Conservation (phyloP, 1,139 yeast genomes). For the Protomyces arabidopsidicola region DNA sequence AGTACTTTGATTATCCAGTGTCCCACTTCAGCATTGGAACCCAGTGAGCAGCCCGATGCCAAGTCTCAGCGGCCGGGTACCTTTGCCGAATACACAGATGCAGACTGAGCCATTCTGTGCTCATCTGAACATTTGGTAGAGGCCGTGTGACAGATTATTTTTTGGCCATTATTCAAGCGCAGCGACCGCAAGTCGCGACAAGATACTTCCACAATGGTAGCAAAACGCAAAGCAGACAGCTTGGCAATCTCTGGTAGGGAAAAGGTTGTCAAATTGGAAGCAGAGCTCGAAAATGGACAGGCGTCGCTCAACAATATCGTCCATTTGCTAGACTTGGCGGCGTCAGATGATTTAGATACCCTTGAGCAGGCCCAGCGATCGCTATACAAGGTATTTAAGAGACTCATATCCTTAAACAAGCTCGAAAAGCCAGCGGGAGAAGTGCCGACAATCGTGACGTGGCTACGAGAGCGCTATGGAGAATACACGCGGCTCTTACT, state of each 20-base stretch:
- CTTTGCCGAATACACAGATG: neutral
- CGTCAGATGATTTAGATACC: neutral
- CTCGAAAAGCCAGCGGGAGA: conserved; percentile 23
- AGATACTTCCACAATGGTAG: neutral
- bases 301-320: conserved; percentile 24
- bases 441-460: conserved; percentile 39
- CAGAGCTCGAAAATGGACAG: conserved; percentile 11
- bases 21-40: neutral
- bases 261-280: conserved; percentile 4
- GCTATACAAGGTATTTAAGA: conserved; percentile 21
- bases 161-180: no score
- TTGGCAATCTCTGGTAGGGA: neutral
- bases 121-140: neutral
- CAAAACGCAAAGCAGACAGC: conserved; percentile 9
- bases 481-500: conserved; percentile 50
- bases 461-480: conserved; percentile 62
- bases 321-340: conserved; percentile 18
- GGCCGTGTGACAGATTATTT: neutral
- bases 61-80: neutral
- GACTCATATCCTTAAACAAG: conserved; percentile 7
- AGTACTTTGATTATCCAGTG: conserved; percentile 17
- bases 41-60: neutral
- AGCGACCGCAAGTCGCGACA: no score
- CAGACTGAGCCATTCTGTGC: neutral
- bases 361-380: conserved; percentile 18